These are phyloP conservation scores for Chrysanthemum lavandulifolium DNA, from an alignment of 129 eudicot genomes.

Conservation along the genomic window DNA sequence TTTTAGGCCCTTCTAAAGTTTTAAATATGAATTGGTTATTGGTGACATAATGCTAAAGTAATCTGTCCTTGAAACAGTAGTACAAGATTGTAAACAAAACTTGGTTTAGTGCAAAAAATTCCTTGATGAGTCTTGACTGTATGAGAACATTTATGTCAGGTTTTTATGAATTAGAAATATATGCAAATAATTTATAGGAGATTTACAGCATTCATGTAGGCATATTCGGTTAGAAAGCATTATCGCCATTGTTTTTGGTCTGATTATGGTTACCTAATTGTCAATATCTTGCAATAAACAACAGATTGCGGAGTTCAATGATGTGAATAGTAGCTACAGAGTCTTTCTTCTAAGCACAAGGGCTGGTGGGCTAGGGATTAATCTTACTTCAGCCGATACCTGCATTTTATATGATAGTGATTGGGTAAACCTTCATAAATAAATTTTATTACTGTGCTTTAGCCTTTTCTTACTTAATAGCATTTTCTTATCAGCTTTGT, in stretches of 20 bases:
- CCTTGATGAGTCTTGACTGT: too few relatives aligned
- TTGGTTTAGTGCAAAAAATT: too few relatives aligned
- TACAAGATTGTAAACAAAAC: too few relatives aligned
- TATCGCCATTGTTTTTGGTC: neutral
- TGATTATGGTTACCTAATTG: neutral
- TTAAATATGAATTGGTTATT: too few relatives aligned
- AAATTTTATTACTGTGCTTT: neutral
- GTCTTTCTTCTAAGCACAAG: constrained; percentile 90
- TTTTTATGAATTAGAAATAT: too few relatives aligned
- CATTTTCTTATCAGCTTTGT: neutral
- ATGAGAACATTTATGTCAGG: too few relatives aligned
- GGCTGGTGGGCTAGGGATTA: constrained; percentile 98
- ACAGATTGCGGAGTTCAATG: constrained; percentile 90
- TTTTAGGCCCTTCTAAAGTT: too few relatives aligned
- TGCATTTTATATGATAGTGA: constrained; percentile 95
- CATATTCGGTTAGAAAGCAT: too few relatives aligned
- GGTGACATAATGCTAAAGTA: too few relatives aligned
- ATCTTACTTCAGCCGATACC: constrained; percentile 96
- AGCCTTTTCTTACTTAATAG: neutral
- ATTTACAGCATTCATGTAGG: too few relatives aligned
- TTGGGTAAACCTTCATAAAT: constrained; percentile 60
- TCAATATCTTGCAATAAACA: neutral
- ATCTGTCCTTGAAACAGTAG: too few relatives aligned
- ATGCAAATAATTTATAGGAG: too few relatives aligned
- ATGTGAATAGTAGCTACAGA: constrained; percentile 53